These are phyloP conservation scores for Grosmannia huntii DNA, from an alignment of 2,329 filamentous ascomycete genomes.

Conservation along the genomic window DNA sequence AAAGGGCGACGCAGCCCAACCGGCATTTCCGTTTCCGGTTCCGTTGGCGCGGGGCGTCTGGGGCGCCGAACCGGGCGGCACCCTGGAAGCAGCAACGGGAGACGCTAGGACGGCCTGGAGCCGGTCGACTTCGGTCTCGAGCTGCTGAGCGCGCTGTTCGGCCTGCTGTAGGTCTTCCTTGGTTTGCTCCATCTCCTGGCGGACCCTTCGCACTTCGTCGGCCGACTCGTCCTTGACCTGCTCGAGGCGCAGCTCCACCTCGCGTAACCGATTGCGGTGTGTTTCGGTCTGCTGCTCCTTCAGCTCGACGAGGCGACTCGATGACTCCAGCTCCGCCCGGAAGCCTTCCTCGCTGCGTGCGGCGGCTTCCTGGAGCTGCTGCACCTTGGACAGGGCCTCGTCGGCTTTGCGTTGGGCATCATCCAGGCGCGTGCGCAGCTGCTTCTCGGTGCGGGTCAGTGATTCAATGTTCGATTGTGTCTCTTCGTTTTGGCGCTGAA, in stretches of 20 bases:
- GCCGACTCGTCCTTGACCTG: slow-evolving; percentile 56
- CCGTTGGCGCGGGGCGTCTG: slow-evolving; percentile 49
- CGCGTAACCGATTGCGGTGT: slow-evolving; percentile 55
- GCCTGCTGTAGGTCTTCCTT: slow-evolving; percentile 31
- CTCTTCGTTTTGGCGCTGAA: slow-evolving; percentile 83
- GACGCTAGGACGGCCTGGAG: slow-evolving; percentile 34
- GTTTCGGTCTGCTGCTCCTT: slow-evolving; percentile 65
- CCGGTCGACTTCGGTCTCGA: slow-evolving; percentile 41
- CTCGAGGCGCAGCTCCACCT: slow-evolving; percentile 51
- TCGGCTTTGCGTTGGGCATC: slow-evolving; percentile 80
- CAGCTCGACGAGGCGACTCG: slow-evolving; percentile 68
- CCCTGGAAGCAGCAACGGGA: slow-evolving; percentile 16
- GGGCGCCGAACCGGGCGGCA: slow-evolving; percentile 34
- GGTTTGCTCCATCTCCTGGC: slow-evolving; percentile 44
- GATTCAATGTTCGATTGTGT: slow-evolving; percentile 63
- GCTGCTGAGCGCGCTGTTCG: slow-evolving; percentile 34
- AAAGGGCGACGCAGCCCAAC: slow-evolving; percentile 45
- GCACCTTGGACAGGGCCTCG: slow-evolving; percentile 66
- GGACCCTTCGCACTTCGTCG: slow-evolving; percentile 41
- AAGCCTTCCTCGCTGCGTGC: slow-evolving; percentile 77
- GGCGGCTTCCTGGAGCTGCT: slow-evolving; percentile 73
- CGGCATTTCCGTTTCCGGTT: slow-evolving; percentile 29
- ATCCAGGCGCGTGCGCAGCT: slow-evolving; percentile 67
- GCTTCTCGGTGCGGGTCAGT: slow-evolving; percentile 65
- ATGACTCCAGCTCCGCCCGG: slow-evolving; percentile 72